A percentile compares a stretch with the other conserved stretches of the same genome.
These are phyloP conservation scores for Kregervanrija fluxuum DNA, from an alignment of 805 yeast genomes.

Conservation along the genomic window DNA sequence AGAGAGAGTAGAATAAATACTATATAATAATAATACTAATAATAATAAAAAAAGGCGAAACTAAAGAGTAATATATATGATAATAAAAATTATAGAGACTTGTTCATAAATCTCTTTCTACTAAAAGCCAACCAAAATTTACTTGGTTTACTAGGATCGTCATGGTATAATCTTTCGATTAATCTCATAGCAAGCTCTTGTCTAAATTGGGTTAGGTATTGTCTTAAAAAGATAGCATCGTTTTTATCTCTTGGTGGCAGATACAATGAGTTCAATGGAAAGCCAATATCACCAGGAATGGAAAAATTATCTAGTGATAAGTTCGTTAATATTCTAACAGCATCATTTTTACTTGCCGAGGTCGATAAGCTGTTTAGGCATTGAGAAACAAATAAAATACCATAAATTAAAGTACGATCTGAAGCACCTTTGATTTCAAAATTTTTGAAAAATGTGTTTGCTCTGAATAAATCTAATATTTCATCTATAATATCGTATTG, in stretches of 20 bases:
- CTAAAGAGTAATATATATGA: not conserved
- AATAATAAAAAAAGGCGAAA: no score
- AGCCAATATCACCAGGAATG: conserved; percentile 92
- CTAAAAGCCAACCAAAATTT: conserved; percentile 96
- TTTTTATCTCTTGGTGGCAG: conserved; percentile 64
- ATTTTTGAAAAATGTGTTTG: conserved; percentile 93
- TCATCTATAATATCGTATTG: conserved; percentile 93
- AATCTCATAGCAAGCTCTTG: conserved; percentile 86
- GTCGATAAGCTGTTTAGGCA: conserved; percentile 60
- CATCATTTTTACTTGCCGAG: conserved; percentile 47
- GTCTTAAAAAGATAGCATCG: conserved; percentile 73
- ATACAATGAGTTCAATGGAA: conserved; percentile 81
- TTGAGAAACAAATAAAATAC: conserved; percentile 82
- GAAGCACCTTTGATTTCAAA: conserved; percentile 95
- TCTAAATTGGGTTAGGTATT: conserved; percentile 85
- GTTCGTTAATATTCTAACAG: conserved; percentile 65
- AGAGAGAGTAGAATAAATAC: not conserved
- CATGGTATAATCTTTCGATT: conserved; percentile 63
- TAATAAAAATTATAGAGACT: conserved; percentile 43
- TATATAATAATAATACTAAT: not conserved
- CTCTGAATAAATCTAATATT: conserved; percentile 82
- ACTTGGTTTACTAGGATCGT: conserved; percentile 56
- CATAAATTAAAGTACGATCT: conserved; percentile 88
- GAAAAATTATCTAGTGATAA: conserved; percentile 82
- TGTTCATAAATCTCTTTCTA: conserved; percentile 93